Conservation (phyloP, 768 basidiomycete genomes). For the Suillus luteus region DNA sequence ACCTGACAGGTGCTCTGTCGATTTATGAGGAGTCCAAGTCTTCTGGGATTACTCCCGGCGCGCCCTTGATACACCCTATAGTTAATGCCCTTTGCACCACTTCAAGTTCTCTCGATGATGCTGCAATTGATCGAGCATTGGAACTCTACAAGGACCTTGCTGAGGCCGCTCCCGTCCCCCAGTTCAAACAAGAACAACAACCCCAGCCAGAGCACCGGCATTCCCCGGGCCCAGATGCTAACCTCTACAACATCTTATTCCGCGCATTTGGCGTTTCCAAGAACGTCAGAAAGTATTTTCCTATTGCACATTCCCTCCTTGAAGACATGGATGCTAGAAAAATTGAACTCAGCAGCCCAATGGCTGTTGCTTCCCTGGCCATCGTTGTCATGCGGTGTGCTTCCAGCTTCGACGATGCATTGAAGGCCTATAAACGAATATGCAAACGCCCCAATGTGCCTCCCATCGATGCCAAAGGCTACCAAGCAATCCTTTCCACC, state of each 20-base stretch:
- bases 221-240: constrained; percentile 47
- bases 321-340: constrained; percentile 64
- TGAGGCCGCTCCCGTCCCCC: constrained; percentile 30
- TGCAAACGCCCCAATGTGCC: constrained; percentile 28
- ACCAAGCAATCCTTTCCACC: constrained; percentile 60
- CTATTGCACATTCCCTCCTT: constrained; percentile 51
- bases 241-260: constrained; percentile 57
- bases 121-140: constrained; percentile 54
- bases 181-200: constrained; percentile 14
- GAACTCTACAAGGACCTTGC: constrained; percentile 52
- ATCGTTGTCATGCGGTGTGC: constrained; percentile 70
- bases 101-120: constrained; percentile 39
- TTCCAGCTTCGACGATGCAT: constrained; percentile 55
- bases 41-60: constrained; percentile 48
- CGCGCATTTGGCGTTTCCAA: constrained; percentile 48
- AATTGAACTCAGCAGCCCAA: constrained; percentile 46
- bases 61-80: constrained; percentile 55
- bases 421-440: constrained; percentile 57
- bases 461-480: constrained; percentile 58
- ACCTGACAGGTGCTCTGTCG: constrained; percentile 43
- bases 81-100: constrained; percentile 51
- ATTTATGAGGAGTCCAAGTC: constrained; percentile 51
- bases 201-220: constrained; percentile 30
- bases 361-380: constrained; percentile 52
- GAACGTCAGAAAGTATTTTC: constrained; percentile 49